Evolutionary conservation across 441 rosid species (phyloP).

Genomic region (Gossypium davidsonii): DNA sequence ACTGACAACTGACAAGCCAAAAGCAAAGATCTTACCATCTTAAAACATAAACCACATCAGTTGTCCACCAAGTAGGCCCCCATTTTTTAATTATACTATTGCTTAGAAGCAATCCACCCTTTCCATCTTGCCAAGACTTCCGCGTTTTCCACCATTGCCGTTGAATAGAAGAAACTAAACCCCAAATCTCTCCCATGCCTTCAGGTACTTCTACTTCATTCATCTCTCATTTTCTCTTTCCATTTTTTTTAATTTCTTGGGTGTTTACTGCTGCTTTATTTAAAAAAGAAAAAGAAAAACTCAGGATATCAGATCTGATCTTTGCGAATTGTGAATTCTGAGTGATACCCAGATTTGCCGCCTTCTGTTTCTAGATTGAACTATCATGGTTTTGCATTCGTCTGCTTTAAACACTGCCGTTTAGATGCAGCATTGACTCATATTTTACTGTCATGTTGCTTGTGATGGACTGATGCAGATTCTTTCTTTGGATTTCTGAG

Average conservation of each 20-base stretch:
- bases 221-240: neutral
- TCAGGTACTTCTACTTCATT: conserved; percentile 9
- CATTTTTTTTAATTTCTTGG: neutral
- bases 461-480: conserved; percentile 21
- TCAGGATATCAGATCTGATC: conserved; percentile 17
- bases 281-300: neutral
- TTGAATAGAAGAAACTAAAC: conserved; percentile 16
- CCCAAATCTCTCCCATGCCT: neutral
- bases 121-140: conserved; percentile 7
- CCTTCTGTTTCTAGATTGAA: conserved; percentile 2
- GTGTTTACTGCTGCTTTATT: neutral
- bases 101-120: neutral
- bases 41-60: neutral
- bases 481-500: conserved; percentile 11
- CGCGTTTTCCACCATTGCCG: conserved; percentile 14
- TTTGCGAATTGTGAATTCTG: neutral
- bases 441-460: neutral
- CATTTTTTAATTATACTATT: no score
- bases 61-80: conserved; percentile 2
- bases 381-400: neutral
- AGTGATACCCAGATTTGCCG: conserved; percentile 1
- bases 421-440: neutral
- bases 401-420: neutral
- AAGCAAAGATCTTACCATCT: neutral
- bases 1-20: neutral